Percentiles rank a stretch among this genome's conserved stretches.
These are phyloP conservation scores for Stachybotrys elegans DNA, from an alignment of 2,329 filamentous ascomycete species.

Conservation along the genomic window DNA sequence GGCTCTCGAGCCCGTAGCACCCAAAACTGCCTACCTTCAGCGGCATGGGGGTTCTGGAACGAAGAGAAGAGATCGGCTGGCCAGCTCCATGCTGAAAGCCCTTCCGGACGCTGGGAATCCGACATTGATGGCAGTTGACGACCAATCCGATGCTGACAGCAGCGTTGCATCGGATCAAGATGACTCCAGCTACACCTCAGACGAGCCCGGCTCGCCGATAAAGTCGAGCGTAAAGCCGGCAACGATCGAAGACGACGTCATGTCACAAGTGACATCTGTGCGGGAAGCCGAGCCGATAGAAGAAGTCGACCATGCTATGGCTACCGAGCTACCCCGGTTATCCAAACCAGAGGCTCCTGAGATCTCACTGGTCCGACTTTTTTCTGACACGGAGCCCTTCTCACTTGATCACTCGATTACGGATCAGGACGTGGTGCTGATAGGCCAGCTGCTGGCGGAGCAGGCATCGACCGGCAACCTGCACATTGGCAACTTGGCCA, in stretches of 20 bases:
- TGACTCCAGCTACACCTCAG: conserved; percentile 45
- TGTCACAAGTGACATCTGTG: conserved; percentile 46
- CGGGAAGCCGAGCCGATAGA: conserved; percentile 43
- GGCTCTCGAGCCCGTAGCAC: conserved; percentile 23
- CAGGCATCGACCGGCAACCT: conserved; percentile 55
- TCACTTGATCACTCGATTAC: conserved; percentile 37
- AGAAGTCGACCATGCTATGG: conserved; percentile 40
- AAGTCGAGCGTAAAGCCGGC: conserved; percentile 41
- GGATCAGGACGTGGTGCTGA: conserved; percentile 59
- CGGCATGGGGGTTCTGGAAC: conserved; percentile 39
- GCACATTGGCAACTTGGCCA: conserved; percentile 22
- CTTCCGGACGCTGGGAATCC: conserved; percentile 20
- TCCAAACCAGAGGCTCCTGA: conserved; percentile 44
- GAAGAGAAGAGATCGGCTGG: conserved; percentile 24
- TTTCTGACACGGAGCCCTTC: conserved; percentile 54
- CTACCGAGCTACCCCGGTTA: conserved; percentile 44
- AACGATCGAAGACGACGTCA: conserved; percentile 45
- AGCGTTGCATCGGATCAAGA: conserved; percentile 53
- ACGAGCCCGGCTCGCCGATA: conserved; percentile 43
- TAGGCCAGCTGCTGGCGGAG: conserved; percentile 67
- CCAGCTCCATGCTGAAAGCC: too few relatives aligned
- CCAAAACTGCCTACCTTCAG: conserved; percentile 43
- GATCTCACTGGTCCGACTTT: conserved; percentile 48
- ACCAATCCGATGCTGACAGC: too few relatives aligned
- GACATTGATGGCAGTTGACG: too few relatives aligned